Evolutionary conservation across 73 alveolate species (phyloP).

Genomic region (Stentor coeruleus): DNA sequence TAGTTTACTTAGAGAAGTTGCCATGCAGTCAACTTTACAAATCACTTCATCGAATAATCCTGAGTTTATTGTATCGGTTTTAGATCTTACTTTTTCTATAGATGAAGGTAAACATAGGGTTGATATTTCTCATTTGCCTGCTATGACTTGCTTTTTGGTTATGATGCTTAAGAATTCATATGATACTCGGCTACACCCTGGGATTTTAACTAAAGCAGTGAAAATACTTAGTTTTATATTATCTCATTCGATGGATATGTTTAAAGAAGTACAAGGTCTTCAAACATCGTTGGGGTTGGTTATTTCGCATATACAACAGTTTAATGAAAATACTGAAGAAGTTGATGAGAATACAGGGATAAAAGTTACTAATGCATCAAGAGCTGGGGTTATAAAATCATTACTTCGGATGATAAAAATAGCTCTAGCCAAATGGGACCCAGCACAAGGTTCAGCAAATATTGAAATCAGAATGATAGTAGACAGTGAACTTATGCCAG

Average conservation of each 20-base stretch:
- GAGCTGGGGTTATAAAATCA: conserved; percentile 16
- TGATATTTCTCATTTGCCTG: conserved; percentile 24
- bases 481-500: background rate
- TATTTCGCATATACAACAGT: background rate
- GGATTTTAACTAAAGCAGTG: background rate
- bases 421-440: background rate
- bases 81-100: background rate
- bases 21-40: too few relatives aligned
- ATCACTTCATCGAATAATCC: background rate
- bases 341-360: background rate
- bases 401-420: background rate
- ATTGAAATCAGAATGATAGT: background rate
- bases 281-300: background rate
- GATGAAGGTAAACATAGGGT: background rate
- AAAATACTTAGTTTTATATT: background rate
- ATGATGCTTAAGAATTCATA: background rate
- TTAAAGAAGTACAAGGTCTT: conserved; percentile 24
- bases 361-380: background rate
- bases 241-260: conserved; percentile 23
- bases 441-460: background rate
- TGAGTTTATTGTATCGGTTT: background rate
- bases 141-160: background rate
- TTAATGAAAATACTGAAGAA: background rate
- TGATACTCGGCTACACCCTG: too few relatives aligned
- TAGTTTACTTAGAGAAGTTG: conserved; percentile 10